phyloP scores from a whole-genome alignment of 2,329 filamentous ascomycete genomes.

The Aspergillus amoenus region DNA sequence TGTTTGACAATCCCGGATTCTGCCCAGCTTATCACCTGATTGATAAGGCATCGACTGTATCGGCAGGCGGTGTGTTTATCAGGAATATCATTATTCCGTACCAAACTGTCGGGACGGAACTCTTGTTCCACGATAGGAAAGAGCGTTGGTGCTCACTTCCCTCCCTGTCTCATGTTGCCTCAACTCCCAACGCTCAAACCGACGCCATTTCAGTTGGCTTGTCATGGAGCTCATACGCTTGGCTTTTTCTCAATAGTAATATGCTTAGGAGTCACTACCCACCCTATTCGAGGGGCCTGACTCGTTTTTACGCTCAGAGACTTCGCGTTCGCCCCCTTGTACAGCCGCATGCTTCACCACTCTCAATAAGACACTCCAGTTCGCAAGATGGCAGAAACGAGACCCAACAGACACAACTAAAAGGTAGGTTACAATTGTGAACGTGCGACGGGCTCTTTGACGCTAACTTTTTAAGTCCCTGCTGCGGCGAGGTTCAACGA shows the following conservation, averaged over 20 bases:
- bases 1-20: not conserved
- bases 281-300: slow-evolving; percentile 32
- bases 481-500: slow-evolving; percentile 75
- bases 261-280: slow-evolving; percentile 30
- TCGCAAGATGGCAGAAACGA: slow-evolving; percentile 8
- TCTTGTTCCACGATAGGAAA: slow-evolving; percentile 21
- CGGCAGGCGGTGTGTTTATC: slow-evolving; percentile 14
- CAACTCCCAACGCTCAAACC: slow-evolving; percentile 12
- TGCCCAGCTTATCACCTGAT: slow-evolving; percentile 17
- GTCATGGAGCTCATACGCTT: slow-evolving; percentile 16
- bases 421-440: slow-evolving; percentile 23
- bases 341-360: slow-evolving; percentile 16
- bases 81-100: slow-evolving; percentile 16
- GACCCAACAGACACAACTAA: slow-evolving; percentile 23
- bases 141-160: slow-evolving; percentile 1
- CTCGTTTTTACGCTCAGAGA: slow-evolving; percentile 26
- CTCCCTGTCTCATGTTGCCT: slow-evolving; percentile 1
- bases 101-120: slow-evolving; percentile 10
- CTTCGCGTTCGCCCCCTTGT: slow-evolving; percentile 20
- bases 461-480: slow-evolving; percentile 31
- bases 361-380: slow-evolving; percentile 15
- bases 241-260: slow-evolving; percentile 9
- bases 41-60: slow-evolving; percentile 6
- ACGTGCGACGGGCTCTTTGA: not conserved
- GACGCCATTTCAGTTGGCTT: slow-evolving; percentile 17